A percentile compares a stretch with the other conserved stretches of the same genome.
These are phyloP conservation scores for Raffaelea albimanens DNA, from an alignment of 2,329 filamentous ascomycete genomes.

Conservation along the genomic window DNA sequence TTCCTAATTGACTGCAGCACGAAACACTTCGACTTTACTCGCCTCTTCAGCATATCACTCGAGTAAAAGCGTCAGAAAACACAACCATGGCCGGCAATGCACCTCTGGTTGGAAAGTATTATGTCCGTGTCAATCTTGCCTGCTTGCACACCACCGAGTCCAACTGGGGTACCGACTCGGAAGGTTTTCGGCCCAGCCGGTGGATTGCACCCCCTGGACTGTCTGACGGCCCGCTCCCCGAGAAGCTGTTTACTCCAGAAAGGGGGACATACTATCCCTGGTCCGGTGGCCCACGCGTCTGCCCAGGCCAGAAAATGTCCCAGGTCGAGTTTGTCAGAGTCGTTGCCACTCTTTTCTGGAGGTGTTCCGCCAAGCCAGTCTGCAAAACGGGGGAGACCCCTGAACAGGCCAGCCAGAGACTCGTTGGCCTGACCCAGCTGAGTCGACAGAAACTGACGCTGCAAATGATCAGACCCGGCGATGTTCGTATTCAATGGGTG, in stretches of 20 bases:
- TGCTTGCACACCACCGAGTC: slow-evolving; percentile 18
- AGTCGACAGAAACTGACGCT: slow-evolving; percentile 19
- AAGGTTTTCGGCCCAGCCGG: slow-evolving; percentile 26
- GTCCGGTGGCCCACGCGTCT: slow-evolving; percentile 37
- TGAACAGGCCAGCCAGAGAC: slow-evolving; percentile 12
- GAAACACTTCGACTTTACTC: slow-evolving; percentile 34
- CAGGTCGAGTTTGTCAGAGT: slow-evolving; percentile 44
- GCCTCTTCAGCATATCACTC: slow-evolving; percentile 26
- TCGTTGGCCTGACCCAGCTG: slow-evolving; percentile 16
- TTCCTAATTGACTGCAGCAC: slow-evolving; percentile 11
- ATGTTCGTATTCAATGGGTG: slow-evolving; percentile 11
- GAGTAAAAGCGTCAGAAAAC: slow-evolving; percentile 17
- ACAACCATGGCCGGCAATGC: slow-evolving; percentile 20
- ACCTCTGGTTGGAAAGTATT: slow-evolving; percentile 22
- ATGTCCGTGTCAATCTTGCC: slow-evolving; percentile 24
- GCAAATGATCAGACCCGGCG: slow-evolving; percentile 19
- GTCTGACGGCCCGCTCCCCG: slow-evolving; percentile 2
- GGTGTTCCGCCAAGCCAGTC: slow-evolving; percentile 16
- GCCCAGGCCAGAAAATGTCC: slow-evolving; percentile 44
- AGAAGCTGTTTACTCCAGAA: slow-evolving; percentile 21
- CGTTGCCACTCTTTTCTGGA: slow-evolving; percentile 28
- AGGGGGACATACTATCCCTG: slow-evolving; percentile 36
- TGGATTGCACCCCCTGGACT: slow-evolving; percentile 21
- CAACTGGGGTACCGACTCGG: slow-evolving; percentile 23
- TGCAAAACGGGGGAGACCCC: slow-evolving; percentile 13